Base-by-base conservation (phyloP, 306 rosid species). In the Glycine latifolia region DNA sequence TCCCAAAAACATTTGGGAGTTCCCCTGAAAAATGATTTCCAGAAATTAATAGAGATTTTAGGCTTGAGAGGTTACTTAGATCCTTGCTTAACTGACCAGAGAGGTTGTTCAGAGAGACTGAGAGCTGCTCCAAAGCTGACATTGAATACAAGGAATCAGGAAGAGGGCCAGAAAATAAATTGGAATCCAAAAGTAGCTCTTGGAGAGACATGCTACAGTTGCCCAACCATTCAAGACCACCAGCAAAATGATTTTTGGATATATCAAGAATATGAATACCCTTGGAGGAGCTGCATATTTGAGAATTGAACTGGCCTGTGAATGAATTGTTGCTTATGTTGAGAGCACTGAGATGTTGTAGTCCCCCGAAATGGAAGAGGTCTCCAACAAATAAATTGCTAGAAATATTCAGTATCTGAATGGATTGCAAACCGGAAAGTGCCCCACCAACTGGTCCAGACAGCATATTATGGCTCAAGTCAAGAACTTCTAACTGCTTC, bases 321-420 rank as follows among this genome's bases (percentile, higher is more conserved):
- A 90, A 84, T 53, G 88, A 88, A 72, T 90, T 90, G 83, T 86
- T 82, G 85, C 93, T 90, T 47, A 86, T 58, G 80, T 86, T 90
- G 86, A 90, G 82, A 68, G 74, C 90, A 81, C 80, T 50, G 81
- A 90, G 83, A 84, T 90, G 68, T 8, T 75, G 74, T 4, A 90
- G 82, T 10, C 72, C 86, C 37, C 72, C 54, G 3, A 84, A 76
- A 78, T 82, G 81, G 31, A 75, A 80, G 15, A 86, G 69, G 6
- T 71, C 80, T 37, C 76, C 91, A 74, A 3, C 48, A 76, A 88
- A 80, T 4, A 46, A 74, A 63, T 90, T 90, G 86, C 94, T 88
- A 13, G 94, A 90, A 78, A 90, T 81, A 62, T 90, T 88, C 84
- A 90, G 66, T 56, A 76, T 79, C 71, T 65, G 82, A 71, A 90